Conservation (phyloP, 2,329 filamentous ascomycete genomes). For the Atkinsonella hypoxylon region DNA sequence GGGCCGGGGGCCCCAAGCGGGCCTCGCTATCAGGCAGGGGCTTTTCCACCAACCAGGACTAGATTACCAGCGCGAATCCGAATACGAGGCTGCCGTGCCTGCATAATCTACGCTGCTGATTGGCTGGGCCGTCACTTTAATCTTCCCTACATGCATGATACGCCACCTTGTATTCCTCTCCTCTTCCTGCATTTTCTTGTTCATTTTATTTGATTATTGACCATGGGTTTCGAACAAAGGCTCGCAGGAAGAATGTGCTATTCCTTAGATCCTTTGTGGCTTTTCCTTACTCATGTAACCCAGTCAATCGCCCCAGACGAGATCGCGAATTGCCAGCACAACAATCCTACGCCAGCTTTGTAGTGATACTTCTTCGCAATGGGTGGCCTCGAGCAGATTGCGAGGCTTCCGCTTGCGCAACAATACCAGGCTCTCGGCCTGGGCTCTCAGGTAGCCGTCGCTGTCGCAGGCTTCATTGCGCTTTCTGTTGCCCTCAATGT, state of each 20-base stretch:
- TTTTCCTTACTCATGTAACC: not conserved
- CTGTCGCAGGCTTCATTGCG: constrained; percentile 31
- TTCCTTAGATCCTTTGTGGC: no score
- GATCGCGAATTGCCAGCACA: not conserved
- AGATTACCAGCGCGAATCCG: not conserved
- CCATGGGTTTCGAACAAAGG: not conserved
- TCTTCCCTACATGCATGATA: not conserved
- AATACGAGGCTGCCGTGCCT: constrained; percentile 4
- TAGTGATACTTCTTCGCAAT: constrained; percentile 23
- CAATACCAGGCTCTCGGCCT: constrained; percentile 36
- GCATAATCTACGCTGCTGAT: constrained; percentile 1
- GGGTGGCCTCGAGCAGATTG: constrained; percentile 43
- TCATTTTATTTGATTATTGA: not conserved
- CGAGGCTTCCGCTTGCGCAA: constrained; percentile 36
- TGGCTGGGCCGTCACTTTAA: not conserved
- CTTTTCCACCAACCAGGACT: not conserved
- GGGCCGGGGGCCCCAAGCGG: no score
- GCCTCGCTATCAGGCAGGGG: not conserved
- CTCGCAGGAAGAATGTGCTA: not conserved
- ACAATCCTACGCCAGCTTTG: not conserved
- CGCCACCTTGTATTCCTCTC: not conserved
- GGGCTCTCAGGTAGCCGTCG: constrained; percentile 34
- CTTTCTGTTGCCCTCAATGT: constrained; percentile 66
- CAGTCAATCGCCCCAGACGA: not conserved
- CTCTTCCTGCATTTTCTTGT: not conserved